A percentile compares a stretch with the other conserved stretches of the same genome.
Conservation (phyloP, 83 land plant genomes). For the Picea abies region DNA sequence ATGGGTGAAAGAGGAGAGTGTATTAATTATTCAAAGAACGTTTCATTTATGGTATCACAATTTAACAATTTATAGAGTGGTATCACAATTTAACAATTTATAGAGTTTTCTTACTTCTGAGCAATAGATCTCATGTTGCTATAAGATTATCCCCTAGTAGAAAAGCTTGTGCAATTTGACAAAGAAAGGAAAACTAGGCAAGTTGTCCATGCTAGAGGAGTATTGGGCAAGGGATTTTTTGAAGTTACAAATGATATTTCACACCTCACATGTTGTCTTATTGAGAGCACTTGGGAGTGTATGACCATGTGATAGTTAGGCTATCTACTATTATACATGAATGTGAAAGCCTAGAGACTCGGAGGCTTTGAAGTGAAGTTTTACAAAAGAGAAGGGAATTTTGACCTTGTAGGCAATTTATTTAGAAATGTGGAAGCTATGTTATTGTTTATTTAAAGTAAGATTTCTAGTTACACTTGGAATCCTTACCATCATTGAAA, state of each 20-base stretch:
- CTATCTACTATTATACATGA: conserved; percentile 21
- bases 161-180: conserved; percentile 63
- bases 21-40: too few species aligned
- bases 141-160: conserved; percentile 57
- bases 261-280: conserved; percentile 85
- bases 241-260: conserved; percentile 86
- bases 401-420: conserved; percentile 58
- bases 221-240: conserved; percentile 54
- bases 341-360: conserved; percentile 46
- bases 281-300: conserved; percentile 86
- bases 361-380: conserved; percentile 54
- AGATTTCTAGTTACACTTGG: too few species aligned
- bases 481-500: too few species aligned
- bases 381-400: conserved; percentile 64
- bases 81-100: too few species aligned
- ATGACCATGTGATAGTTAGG: conserved; percentile 47
- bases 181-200: conserved; percentile 58
- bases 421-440: background rate
- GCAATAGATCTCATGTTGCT: conserved; percentile 40
- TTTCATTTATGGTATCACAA: too few species aligned
- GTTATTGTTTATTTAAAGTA: too few species aligned
- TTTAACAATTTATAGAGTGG: too few species aligned
- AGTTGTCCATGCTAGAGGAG: conserved; percentile 53
- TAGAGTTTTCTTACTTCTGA: background rate
- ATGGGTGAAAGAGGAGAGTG: conserved; percentile 33